phyloP scores from a whole-genome alignment of 2,329 filamentous ascomycete species.

The Colletotrichum gigasporum region DNA sequence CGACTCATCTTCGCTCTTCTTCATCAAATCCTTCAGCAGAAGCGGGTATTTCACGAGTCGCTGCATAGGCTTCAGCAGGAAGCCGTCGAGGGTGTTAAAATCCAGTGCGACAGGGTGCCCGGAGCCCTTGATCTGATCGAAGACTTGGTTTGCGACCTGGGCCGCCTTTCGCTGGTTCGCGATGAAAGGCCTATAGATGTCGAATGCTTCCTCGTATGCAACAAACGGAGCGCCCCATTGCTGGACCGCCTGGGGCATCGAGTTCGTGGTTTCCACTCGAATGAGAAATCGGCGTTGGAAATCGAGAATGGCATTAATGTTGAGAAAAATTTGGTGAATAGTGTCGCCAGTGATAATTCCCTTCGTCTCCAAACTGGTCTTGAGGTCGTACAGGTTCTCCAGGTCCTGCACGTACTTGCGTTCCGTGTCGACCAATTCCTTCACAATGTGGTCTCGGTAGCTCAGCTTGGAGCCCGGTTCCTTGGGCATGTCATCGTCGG shows the following conservation, averaged over 20 bases:
- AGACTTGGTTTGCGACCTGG: constrained; percentile 82
- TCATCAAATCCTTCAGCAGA: constrained; percentile 86
- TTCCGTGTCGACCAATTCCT: constrained; percentile 93
- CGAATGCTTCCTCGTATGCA: constrained; percentile 85
- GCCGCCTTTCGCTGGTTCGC: constrained; percentile 95
- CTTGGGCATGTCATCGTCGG: constrained; percentile 60
- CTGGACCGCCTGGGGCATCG: constrained; percentile 77
- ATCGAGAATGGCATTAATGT: constrained; percentile 93
- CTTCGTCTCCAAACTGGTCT: constrained; percentile 87
- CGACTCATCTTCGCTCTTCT: constrained; percentile 81
- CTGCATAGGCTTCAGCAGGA: constrained; percentile 96
- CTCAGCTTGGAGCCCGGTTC: constrained; percentile 74
- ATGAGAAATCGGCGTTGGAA: constrained; percentile 96
- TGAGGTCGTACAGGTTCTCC: constrained; percentile 91
- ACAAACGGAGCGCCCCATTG: constrained; percentile 96
- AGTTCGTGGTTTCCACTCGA: constrained; percentile 94
- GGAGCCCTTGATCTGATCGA: constrained; percentile 83
- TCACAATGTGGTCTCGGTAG: constrained; percentile 86
- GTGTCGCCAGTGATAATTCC: constrained; percentile 89
- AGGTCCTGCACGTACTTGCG: constrained; percentile 98
- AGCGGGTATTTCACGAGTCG: constrained; percentile 94
- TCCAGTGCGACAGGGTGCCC: constrained; percentile 85
- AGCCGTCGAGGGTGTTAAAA: constrained; percentile 88
- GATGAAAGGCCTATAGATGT: constrained; percentile 96
- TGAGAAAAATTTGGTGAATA: constrained; percentile 95